A percentile compares a stretch with the other conserved stretches of the same genome.
Evolutionary conservation across 441 rosid genomes (phyloP).

Genomic region (Eruca vesicaria): DNA sequence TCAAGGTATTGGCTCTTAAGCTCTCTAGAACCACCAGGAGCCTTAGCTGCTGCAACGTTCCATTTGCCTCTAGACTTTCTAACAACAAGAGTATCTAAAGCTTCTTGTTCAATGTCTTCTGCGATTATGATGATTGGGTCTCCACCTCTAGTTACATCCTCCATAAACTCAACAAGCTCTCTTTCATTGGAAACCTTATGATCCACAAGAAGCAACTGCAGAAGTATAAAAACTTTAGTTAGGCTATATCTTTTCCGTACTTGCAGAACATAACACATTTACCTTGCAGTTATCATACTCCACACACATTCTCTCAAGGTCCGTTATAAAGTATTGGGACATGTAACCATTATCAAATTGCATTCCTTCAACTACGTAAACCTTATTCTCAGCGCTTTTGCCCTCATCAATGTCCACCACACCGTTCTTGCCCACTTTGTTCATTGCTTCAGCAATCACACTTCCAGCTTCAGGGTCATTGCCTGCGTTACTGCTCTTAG

Average conservation of each 20-base stretch:
- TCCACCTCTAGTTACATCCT: neutral
- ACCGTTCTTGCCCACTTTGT: constrained; percentile 91
- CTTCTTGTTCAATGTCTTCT: neutral
- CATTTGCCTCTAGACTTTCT: neutral
- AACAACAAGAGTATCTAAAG: neutral
- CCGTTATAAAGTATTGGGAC: constrained; percentile 91
- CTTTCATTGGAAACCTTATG: neutral
- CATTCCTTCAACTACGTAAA: constrained; percentile 97
- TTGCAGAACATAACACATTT: neutral
- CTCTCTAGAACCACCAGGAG: neutral
- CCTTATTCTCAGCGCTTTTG: constrained; percentile 78
- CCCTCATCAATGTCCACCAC: constrained; percentile 96
- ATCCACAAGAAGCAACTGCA: neutral
- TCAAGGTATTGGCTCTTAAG: neutral
- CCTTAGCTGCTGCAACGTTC: neutral
- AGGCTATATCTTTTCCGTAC: neutral
- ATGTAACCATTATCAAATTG: constrained; percentile 93
- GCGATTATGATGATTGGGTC: neutral
- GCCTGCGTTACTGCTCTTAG: no score
- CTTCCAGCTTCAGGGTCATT: constrained; percentile 65
- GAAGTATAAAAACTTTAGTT: neutral
- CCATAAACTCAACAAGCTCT: neutral
- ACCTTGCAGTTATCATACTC: constrained; percentile 79
- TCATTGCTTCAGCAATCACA: constrained; percentile 97
- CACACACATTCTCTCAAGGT: constrained; percentile 88